phyloP scores from a whole-genome alignment of 2,329 filamentous ascomycete species.

The Fusarium anguioides region DNA sequence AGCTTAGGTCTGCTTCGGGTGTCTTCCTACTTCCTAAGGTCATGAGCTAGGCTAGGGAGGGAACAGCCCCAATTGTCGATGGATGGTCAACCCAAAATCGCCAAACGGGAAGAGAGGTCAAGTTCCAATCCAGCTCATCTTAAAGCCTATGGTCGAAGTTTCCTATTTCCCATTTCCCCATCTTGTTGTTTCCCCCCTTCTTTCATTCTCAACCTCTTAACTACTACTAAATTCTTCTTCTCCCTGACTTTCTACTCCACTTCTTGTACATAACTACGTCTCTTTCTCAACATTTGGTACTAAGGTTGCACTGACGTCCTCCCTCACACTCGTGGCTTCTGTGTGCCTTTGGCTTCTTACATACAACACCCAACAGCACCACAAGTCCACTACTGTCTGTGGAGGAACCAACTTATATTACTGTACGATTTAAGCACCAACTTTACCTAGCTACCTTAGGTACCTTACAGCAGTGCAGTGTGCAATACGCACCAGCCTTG shows the following conservation, averaged over 20 bases:
- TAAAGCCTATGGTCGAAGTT: slow-evolving; percentile 12
- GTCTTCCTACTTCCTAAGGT: slow-evolving; percentile 13
- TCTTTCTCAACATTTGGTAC: neutral
- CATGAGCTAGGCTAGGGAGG: slow-evolving; percentile 29
- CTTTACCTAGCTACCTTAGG: too few relatives aligned
- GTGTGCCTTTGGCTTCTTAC: neutral
- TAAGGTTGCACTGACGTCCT: neutral
- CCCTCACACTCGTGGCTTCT: slow-evolving; percentile 25
- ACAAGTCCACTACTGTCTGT: slow-evolving; percentile 13
- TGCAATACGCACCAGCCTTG: slow-evolving; percentile 20
- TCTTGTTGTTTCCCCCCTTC: neutral
- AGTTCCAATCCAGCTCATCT: slow-evolving; percentile 15
- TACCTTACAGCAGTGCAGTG: slow-evolving; percentile 3
- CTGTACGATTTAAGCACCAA: neutral
- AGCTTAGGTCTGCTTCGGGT: slow-evolving; percentile 13
- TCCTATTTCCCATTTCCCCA: slow-evolving; percentile 8
- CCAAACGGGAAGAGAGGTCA: slow-evolving; percentile 24
- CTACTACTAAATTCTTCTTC: neutral
- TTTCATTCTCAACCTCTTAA: neutral
- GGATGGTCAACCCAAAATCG: slow-evolving; percentile 3
- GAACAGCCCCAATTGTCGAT: slow-evolving; percentile 18
- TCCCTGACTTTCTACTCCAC: neutral
- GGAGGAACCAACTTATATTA: slow-evolving; percentile 12
- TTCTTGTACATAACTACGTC: neutral
- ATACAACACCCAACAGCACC: slow-evolving; percentile 17